A percentile compares a stretch with the other conserved stretches of the same genome.
Evolutionary conservation across 495 filamentous ascomycete genomes (phyloP).

Genomic region (Glonium stellatum): DNA sequence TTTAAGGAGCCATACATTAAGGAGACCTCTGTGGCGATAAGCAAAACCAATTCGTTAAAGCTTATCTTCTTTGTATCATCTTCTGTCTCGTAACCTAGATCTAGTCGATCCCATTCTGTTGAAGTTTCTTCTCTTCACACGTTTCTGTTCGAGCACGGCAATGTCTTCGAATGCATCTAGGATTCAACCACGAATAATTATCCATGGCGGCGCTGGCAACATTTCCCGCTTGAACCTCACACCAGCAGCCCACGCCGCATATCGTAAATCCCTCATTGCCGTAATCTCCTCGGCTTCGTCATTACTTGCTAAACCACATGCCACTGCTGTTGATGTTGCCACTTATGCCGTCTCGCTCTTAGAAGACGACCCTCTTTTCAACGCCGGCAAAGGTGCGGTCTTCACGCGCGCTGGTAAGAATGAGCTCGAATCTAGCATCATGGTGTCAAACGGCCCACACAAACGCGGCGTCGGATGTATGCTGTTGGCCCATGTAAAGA

Average conservation of each 20-base stretch:
- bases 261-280: conserved; percentile 56
- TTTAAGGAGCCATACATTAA: no score
- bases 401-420: conserved; percentile 76
- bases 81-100: no score
- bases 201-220: conserved; percentile 85
- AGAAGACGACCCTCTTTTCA: conserved; percentile 80
- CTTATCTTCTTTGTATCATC: no score
- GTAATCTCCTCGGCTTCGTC: conserved; percentile 46
- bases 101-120: background rate
- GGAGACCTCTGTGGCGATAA: no score
- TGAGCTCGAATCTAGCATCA: conserved; percentile 85
- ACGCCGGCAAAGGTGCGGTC: conserved; percentile 76
- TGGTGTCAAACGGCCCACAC: conserved; percentile 65
- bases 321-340: conserved; percentile 61
- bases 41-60: no score
- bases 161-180: background rate
- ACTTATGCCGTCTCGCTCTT: conserved; percentile 69
- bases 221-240: conserved; percentile 63
- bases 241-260: conserved; percentile 50
- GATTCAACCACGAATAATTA: conserved; percentile 62
- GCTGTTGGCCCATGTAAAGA: conserved; percentile 62
- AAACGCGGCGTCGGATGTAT: conserved; percentile 76
- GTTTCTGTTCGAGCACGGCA: background rate
- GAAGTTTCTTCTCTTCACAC: background rate
- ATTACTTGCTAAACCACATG: conserved; percentile 36